phyloP scores from a whole-genome alignment of 345 rosid genomes.

The Eucalyptus viminalis region DNA sequence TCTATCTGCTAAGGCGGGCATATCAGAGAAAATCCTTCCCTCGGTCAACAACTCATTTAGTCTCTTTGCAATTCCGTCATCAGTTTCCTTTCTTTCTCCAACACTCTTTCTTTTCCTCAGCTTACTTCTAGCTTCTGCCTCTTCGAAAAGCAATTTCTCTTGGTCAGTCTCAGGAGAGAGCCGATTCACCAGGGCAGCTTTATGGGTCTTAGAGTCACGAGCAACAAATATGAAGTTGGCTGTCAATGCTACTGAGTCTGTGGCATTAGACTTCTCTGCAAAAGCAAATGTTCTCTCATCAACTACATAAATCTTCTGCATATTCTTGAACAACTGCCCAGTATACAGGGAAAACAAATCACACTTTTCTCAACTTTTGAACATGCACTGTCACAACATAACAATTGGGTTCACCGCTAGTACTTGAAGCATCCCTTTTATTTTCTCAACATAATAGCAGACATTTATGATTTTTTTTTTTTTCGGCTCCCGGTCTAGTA shows the following conservation, averaged over 20 bases:
- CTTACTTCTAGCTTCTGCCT: conserved; percentile 67
- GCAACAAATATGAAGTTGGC: conserved; percentile 86
- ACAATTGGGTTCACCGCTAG: not conserved
- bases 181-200: conserved; percentile 61
- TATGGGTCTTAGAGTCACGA: conserved; percentile 68
- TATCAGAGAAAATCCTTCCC: conserved; percentile 71
- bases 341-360: not conserved
- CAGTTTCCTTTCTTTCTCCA: conserved; percentile 33
- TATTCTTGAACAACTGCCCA: not conserved
- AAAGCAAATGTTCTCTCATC: not conserved
- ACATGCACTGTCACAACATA: not conserved
- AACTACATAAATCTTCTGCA: not conserved
- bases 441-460: not conserved
- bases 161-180: conserved; percentile 56
- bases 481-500: not conserved
- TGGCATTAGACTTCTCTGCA: conserved; percentile 33
- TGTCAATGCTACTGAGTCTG: conserved; percentile 38
- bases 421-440: not conserved
- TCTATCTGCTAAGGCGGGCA: conserved; percentile 84
- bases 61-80: conserved; percentile 25
- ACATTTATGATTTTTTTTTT: not conserved
- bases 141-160: conserved; percentile 50
- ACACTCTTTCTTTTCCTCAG: conserved; percentile 49
- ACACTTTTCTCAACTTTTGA: not conserved
- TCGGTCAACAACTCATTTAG: conserved; percentile 46